Evolutionary conservation across 1,139 yeast species (phyloP), one percentile per base, ranked within the genome.

Genomic region (Protomyces inundatus): DNA sequence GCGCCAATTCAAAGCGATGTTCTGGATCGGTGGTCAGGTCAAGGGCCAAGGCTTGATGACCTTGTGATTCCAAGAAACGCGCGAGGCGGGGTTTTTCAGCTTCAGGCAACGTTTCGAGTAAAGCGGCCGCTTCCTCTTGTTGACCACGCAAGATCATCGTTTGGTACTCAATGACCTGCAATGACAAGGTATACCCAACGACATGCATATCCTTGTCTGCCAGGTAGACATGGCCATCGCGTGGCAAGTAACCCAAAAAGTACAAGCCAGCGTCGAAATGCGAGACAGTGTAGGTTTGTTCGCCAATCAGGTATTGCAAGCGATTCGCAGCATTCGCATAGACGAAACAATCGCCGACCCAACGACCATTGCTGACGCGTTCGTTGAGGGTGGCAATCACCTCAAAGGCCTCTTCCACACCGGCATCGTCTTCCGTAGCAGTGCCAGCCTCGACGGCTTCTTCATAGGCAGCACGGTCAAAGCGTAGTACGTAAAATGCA

Each of bases 341-440:
- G 64, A 93, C 84, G 74, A 91, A 91, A 53, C 95, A 97, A 77
- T 93, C 98, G 69, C 98, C 98, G 71, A 91, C 90, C 88, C 97
- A 93, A 74, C 86, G 86, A 71, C 97, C 97, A 30, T 96, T 87
- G 67, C 88, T 84, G 51, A 93, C 84, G 37, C 86, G 78, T 73
- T 93, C 98, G 65, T 85, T 84, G 67, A 90, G 82, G 68, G 95
- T 96, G 72, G 85, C 84, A 66, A 89, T 79, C 36, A 91, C 95
- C 67, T 89, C 95, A 75, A 95, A 90, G 9, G 95, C 83, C 53
- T 82, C 85, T 72, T 87, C 96, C 51, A 88, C 88, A 68, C 97
- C 97, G 73, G 90, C 96, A 72, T 88, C 95, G 12, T 86, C 84
- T 71, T 85, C 89, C 66, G 84, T 77, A 40, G 79, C 76, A 14